Conservation (phyloP, 306 rosid species). For the Cicer cuneatum region DNA sequence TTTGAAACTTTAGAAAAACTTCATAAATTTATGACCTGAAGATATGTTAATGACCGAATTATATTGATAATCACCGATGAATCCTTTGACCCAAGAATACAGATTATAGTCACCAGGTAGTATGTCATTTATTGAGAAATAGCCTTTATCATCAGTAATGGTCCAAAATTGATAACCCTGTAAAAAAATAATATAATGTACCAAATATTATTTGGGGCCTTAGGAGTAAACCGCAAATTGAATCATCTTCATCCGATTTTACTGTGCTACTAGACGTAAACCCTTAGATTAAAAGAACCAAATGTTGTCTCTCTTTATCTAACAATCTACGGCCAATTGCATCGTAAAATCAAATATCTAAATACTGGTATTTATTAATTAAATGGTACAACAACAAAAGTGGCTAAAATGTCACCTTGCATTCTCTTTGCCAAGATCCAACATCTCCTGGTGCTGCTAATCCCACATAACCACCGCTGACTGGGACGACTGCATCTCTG, state of each 20-base stretch:
- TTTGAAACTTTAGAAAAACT: neutral
- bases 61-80: constrained; percentile 66
- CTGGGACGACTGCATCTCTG: constrained; percentile 51
- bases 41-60: constrained; percentile 52
- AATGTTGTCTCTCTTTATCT: too few species aligned
- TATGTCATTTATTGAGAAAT: constrained; percentile 59
- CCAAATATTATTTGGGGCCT: neutral
- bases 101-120: constrained; percentile 64
- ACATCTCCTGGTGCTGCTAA: constrained; percentile 71
- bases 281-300: too few species aligned
- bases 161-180: constrained; percentile 97
- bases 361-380: neutral
- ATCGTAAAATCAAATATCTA: too few species aligned
- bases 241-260: too few species aligned
- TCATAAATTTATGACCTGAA: constrained; percentile 57
- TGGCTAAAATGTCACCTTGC: constrained; percentile 55
- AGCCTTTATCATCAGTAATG: constrained; percentile 66
- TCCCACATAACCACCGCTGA: constrained; percentile 66
- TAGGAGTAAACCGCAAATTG: neutral
- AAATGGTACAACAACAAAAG: neutral
- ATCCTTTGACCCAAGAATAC: constrained; percentile 76
- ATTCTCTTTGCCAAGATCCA: constrained; percentile 93
- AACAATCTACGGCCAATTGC: too few species aligned
- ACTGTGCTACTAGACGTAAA: too few species aligned
- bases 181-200: constrained; percentile 6